Conservation (phyloP, 2,329 filamentous ascomycete genomes). For the Xylaria sp. region DNA sequence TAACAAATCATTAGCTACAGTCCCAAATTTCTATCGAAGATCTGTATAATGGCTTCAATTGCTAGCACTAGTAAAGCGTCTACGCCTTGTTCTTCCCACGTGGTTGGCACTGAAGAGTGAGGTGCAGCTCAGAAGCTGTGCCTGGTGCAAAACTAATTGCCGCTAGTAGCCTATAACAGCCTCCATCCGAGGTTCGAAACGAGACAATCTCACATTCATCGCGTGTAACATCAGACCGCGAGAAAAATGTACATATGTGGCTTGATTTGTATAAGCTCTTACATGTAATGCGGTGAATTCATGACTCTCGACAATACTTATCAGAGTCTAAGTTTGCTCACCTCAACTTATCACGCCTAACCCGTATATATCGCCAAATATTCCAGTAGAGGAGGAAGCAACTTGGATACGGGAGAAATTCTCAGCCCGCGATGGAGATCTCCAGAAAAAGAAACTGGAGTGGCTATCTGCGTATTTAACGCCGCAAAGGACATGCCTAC, state of each 20-base stretch:
- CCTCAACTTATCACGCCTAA: neutral
- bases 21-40: constrained; percentile 1
- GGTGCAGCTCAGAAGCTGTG: neutral
- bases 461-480: neutral
- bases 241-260: constrained; percentile 1
- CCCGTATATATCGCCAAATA: neutral
- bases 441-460: neutral
- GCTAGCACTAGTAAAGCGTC: neutral
- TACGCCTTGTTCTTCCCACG: neutral
- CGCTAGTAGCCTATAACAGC: neutral
- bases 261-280: neutral
- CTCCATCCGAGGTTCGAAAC: neutral
- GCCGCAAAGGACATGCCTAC: constrained; percentile 4
- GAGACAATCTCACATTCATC: constrained; percentile 6
- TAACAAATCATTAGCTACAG: neutral
- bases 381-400: neutral
- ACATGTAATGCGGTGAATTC: neutral
- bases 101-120: neutral
- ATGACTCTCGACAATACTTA: neutral
- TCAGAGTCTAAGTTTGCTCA: neutral
- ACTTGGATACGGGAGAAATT: neutral
- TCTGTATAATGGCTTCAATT: constrained; percentile 2
- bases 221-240: neutral
- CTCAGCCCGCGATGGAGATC: neutral
- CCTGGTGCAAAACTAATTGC: neutral